Percentiles rank a stretch among this genome's conserved stretches.
These are phyloP conservation scores for Cephalotrichum gorgonifer DNA, from an alignment of 2,329 filamentous ascomycete genomes.

Conservation along the genomic window DNA sequence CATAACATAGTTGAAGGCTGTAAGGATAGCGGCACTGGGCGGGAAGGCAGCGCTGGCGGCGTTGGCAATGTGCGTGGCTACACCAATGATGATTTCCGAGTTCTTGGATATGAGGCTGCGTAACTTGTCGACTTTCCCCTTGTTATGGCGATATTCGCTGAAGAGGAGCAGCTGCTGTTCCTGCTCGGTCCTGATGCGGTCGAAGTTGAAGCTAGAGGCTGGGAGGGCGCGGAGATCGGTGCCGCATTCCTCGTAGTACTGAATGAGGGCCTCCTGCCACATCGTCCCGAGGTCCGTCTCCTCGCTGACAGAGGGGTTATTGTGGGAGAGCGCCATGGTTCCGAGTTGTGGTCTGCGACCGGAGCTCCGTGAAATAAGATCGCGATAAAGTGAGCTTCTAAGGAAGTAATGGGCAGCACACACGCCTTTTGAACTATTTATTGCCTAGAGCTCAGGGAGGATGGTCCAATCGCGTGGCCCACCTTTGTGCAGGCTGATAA, in stretches of 20 bases:
- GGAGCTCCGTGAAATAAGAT: background rate
- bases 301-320: slow-evolving; percentile 13
- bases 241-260: slow-evolving; percentile 20
- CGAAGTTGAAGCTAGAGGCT: slow-evolving; percentile 15
- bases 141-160: slow-evolving; percentile 20
- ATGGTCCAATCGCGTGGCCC: too few relatives aligned
- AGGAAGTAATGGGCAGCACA: too few relatives aligned
- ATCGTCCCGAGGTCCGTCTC: slow-evolving; percentile 14
- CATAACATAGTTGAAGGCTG: slow-evolving; percentile 22
- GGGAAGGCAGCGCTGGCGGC: slow-evolving; percentile 20
- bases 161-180: slow-evolving; percentile 19
- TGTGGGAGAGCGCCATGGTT: background rate
- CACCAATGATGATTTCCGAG: slow-evolving; percentile 17
- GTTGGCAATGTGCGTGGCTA: slow-evolving; percentile 17
- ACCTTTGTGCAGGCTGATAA: too few relatives aligned
- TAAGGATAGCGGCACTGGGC: slow-evolving; percentile 20
- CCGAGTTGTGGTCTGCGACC: background rate
- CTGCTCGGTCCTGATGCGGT: slow-evolving; percentile 12
- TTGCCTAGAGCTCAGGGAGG: too few relatives aligned
- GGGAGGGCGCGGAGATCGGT: slow-evolving; percentile 19
- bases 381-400: background rate
- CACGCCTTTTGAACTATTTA: too few relatives aligned
- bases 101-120: slow-evolving; percentile 17
- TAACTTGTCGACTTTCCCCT: slow-evolving; percentile 20
- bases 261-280: slow-evolving; percentile 22